Evolutionary conservation across 1,284 basidiomycete species (phyloP), one percentile per base, ranked within the genome.

Genomic region (Ceratobasidium sp.): DNA sequence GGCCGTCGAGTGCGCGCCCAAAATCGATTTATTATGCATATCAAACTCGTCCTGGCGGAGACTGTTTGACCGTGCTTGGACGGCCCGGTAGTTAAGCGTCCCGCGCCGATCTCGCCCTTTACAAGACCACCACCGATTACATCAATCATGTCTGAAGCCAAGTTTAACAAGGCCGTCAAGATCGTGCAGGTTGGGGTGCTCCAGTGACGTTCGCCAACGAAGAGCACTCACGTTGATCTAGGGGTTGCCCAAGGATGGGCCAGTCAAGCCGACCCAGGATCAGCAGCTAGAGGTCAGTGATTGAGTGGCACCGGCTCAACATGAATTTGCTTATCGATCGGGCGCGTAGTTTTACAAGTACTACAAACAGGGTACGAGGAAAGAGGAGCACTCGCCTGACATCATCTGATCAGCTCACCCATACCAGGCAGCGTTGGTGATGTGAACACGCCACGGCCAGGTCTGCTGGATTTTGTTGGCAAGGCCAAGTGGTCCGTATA

Each of bases 291-390:
- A 84, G 78, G 95, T 84, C 69, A 74, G 82, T 81, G 8, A 4
- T 39, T 58, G 58, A 21, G 14, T 23, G 39, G 55, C 26, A 10
- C 26, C 52, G n/a, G 6, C 45, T 5, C n/a, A 28, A 23, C 10
- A 23, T 12, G 18, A 45, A 18, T 18, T 23, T 52, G 60, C 45
- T 55, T 45, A 32, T 21, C 1, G 26, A n/a, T 57, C 18, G 14
- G 30, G 14, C 0, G 32, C 71, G 55, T 79, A 97, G 95, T 97
- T 97, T 85, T 97, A 98, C 86, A 87, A 86, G 78, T 88, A 91
- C 80, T 97, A 86, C 86, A 98, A 97, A 86, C 94, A 96, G 85
- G 92, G 92, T 91, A 71, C 28, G 41, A 18, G 16, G 32, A 53
- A 16, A 32, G 30, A 8, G 34, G 21, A 3, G 26, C 28, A 57